These are phyloP conservation scores for Populus tremula DNA, from an alignment of 345 rosid genomes.

Conservation along the genomic window DNA sequence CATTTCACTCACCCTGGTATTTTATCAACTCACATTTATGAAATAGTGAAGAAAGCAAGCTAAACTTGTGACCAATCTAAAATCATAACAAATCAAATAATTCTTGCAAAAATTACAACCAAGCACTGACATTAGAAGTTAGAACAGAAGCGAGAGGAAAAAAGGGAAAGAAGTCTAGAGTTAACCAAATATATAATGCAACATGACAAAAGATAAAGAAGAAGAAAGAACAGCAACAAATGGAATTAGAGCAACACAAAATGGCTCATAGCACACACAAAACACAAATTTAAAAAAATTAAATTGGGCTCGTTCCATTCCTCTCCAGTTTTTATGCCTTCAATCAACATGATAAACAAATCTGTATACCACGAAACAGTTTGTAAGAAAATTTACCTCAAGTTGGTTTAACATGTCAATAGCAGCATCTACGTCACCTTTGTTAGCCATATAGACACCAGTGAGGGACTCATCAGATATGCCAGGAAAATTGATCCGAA, in stretches of 20 bases:
- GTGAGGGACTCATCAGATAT: slow-evolving; percentile 67
- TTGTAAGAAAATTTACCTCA: slow-evolving; percentile 48
- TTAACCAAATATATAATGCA: background rate
- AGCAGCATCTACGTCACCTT: slow-evolving; percentile 70
- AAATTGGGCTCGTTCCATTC: background rate
- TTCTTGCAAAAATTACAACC: background rate
- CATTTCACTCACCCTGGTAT: background rate
- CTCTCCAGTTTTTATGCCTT: background rate
- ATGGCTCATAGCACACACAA: background rate
- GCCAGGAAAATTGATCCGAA: slow-evolving; percentile 59
- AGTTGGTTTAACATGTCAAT: slow-evolving; percentile 79
- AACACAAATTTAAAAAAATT: background rate
- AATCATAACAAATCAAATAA: background rate
- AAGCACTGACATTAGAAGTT: background rate
- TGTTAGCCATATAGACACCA: slow-evolving; percentile 72
- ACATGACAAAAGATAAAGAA: background rate
- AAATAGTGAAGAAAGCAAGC: background rate
- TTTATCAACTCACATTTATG: background rate
- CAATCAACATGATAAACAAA: background rate
- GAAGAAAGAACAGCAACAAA: background rate
- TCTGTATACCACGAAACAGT: background rate
- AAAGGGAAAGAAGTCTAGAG: background rate
- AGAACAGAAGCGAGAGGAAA: background rate
- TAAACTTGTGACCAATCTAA: background rate
- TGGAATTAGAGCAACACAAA: background rate